Evolutionary conservation across 2,329 filamentous ascomycete genomes (phyloP).

Genomic region (Colletotrichum eleusines): DNA sequence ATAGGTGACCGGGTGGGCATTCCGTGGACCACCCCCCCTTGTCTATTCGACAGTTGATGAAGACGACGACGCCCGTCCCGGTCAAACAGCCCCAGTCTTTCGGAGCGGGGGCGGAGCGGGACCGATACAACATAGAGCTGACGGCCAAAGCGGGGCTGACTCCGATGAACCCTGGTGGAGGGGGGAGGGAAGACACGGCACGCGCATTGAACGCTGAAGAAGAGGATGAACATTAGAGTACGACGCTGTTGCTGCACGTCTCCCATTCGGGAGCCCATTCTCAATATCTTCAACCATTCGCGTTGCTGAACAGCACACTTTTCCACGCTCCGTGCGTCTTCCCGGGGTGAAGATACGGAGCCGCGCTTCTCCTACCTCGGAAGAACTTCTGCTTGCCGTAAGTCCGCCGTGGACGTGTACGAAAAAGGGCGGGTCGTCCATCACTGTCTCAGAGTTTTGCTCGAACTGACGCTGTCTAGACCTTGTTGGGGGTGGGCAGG

Average conservation of each 20-base stretch:
- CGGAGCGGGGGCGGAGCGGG: neutral
- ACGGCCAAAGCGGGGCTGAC: neutral
- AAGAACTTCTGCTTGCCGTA: neutral
- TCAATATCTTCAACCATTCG: neutral
- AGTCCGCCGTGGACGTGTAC: slow-evolving; percentile 20
- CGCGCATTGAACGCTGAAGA: neutral
- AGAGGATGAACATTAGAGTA: neutral
- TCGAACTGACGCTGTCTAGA: slow-evolving; percentile 27
- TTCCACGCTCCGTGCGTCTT: slow-evolving; percentile 4
- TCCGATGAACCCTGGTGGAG: neutral
- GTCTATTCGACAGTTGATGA: neutral
- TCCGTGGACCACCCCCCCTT: slow-evolving; percentile 20
- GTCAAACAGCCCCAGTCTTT: slow-evolving; percentile 9
- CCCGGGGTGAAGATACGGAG: slow-evolving; percentile 12
- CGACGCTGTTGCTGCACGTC: neutral
- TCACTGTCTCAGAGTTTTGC: slow-evolving; percentile 31
- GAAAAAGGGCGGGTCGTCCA: slow-evolving; percentile 20
- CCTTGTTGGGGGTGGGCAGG: neutral
- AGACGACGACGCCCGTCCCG: slow-evolving; percentile 3
- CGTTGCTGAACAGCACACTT: neutral
- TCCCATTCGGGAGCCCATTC: neutral
- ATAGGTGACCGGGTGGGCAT: slow-evolving; percentile 19
- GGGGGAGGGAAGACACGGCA: too few relatives aligned
- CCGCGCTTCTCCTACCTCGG: slow-evolving; percentile 15
- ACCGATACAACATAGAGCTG: slow-evolving; percentile 17